phyloP scores from a whole-genome alignment of 768 basidiomycete species.

The Phanerodontia chrysosporium region DNA sequence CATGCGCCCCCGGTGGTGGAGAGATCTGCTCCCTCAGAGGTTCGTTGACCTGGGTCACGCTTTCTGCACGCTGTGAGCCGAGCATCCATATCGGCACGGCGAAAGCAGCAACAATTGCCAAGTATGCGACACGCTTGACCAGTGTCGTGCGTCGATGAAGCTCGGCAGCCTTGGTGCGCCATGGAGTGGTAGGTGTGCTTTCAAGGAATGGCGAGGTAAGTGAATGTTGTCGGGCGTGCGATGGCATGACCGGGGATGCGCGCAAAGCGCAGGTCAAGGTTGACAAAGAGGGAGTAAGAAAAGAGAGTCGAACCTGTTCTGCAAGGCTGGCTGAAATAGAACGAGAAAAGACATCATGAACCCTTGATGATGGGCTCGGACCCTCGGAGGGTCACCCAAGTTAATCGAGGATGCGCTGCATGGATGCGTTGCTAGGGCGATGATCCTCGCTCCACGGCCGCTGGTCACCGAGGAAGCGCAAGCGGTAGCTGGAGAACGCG shows the following conservation, averaged over 20 bases:
- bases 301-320: neutral
- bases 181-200: slow-evolving; percentile 10
- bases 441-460: neutral
- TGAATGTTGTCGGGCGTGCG: neutral
- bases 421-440: neutral
- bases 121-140: slow-evolving; percentile 3
- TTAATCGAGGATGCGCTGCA: neutral
- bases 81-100: slow-evolving; percentile 7
- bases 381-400: neutral
- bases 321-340: neutral
- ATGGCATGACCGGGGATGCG: neutral
- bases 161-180: slow-evolving; percentile 12
- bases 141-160: slow-evolving; percentile 10
- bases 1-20: neutral
- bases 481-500: too few species aligned
- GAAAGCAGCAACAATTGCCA: slow-evolving; percentile 2
- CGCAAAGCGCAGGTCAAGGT: neutral
- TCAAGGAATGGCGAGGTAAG: slow-evolving; percentile 5
- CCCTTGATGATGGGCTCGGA: neutral
- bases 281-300: neutral
- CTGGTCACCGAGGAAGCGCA: too few species aligned
- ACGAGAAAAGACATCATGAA: neutral
- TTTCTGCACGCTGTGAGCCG: neutral
- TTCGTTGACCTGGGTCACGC: too few species aligned
- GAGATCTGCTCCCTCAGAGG: neutral